Base-by-base conservation (phyloP, 2,329 filamentous ascomycete genomes). In the Hypoxylon sp. region DNA sequence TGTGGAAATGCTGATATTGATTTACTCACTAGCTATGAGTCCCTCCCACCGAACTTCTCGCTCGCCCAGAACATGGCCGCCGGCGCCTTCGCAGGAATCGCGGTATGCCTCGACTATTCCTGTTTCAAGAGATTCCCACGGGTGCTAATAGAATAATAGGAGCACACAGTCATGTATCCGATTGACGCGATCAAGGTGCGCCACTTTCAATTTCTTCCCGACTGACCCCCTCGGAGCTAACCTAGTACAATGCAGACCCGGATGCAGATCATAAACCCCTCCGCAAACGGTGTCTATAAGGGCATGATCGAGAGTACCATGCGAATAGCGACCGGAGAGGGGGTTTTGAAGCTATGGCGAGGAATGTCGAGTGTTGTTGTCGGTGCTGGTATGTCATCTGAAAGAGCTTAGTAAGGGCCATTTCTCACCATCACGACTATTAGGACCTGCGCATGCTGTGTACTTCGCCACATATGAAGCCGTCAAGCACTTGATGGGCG, bases 91-190 rank as follows among this genome's bases (percentile, higher is more conserved):
- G 96, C 96, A 65, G 96, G 96, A 75, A 97, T 98, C 82, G 93
- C 94, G 76, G 93, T 97, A 90, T 50, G 60, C 46, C 34, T 56
- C 50, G 28, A 60, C 25, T 30, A 13, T 21, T 19, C 48, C 45
- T 36, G 4, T 34, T 32, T 30, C 17, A 41, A 13, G 17, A 17
- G 30, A 28, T 59, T 17, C 21, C 17, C 19, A 13, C 53, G 13
- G 19, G 49, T 67, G 72, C 71, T 74, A 67, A 74, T 58, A 58
- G 25, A 36, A 25, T 25, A 21, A 67, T 56, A 98, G 94, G 95
- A 98, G 84, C 95, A 98, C 82, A 97, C 95, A 65, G 94, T 97
- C 76, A 98, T 99, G 96, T 99, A 99, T 79, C 96, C 96, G 19
- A 92, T 99, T 78, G 96, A 99, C 83, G 89, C 97, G 74, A 92